A percentile compares a stretch with the other conserved stretches of the same genome.
Conservation (phyloP, 2,329 filamentous ascomycete genomes). For the Chlorencoelia australis region DNA sequence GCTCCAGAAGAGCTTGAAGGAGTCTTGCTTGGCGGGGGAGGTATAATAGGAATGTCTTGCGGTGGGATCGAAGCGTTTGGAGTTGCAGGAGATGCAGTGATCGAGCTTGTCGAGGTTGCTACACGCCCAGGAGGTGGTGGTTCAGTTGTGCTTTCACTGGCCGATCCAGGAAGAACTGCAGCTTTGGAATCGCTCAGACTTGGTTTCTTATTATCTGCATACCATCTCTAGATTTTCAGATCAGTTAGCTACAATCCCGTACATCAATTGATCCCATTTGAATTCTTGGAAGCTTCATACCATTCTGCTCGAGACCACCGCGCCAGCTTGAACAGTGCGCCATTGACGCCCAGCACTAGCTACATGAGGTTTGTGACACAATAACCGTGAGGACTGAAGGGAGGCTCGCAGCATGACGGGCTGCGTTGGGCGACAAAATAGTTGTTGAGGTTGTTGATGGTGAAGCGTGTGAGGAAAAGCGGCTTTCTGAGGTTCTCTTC, state of each 20-base stretch:
- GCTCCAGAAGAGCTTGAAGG: constrained; percentile 29
- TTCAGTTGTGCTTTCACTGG: constrained; percentile 27
- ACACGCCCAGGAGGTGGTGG: constrained; percentile 28
- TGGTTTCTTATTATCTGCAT: constrained; percentile 44
- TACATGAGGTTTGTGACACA: constrained; percentile 44
- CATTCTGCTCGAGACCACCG: constrained; percentile 26
- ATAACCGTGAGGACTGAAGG: constrained; percentile 52
- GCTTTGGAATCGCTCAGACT: constrained; percentile 38
- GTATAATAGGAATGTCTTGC: constrained; percentile 36
- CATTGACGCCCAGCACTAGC: constrained; percentile 48
- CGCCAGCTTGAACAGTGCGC: constrained; percentile 36
- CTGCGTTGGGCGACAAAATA: constrained; percentile 28
- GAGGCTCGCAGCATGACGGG: constrained; percentile 60
- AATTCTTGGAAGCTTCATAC: constrained; percentile 24
- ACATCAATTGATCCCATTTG: constrained; percentile 9
- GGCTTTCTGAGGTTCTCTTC: no score
- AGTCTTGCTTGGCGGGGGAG: constrained; percentile 31
- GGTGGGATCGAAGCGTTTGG: constrained; percentile 35
- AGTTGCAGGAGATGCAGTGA: constrained; percentile 21
- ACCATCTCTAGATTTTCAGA: constrained; percentile 40
- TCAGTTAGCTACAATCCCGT: constrained; percentile 12
- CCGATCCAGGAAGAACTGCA: constrained; percentile 41
- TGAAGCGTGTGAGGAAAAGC: constrained; percentile 12
- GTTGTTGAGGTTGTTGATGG: constrained; percentile 17
- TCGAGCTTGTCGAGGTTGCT: constrained; percentile 15